A percentile compares a stretch with the other conserved stretches of the same genome.
These are phyloP conservation scores for Sugiyamaella valdiviana DNA, from an alignment of 805 yeast species.

Conservation along the genomic window DNA sequence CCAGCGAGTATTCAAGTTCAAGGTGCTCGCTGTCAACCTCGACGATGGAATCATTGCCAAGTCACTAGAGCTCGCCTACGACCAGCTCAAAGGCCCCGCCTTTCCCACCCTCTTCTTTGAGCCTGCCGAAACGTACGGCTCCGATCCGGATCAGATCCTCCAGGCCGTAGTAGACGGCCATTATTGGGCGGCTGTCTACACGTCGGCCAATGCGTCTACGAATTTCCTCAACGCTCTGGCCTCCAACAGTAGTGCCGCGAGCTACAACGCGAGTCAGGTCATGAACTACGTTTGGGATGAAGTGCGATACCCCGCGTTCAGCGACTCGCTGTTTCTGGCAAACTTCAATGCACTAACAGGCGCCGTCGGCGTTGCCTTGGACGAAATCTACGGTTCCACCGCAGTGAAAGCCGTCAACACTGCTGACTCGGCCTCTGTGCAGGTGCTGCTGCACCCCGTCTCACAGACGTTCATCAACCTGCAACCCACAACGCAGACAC, in stretches of 20 bases:
- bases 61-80: conserved; percentile 6
- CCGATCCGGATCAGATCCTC: not conserved
- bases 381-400: conserved; percentile 2
- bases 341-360: conserved; percentile 2
- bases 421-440: conserved; percentile 2
- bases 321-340: conserved; percentile 1
- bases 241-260: not conserved
- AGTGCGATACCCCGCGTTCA: conserved; percentile 4
- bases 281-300: conserved; percentile 13
- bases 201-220: conserved; percentile 7
- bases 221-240: conserved; percentile 1
- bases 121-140: not conserved
- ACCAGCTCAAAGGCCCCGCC: conserved; percentile 4
- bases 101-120: conserved; percentile 7
- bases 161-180: conserved; percentile 6
- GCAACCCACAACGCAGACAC: conserved; percentile 9
- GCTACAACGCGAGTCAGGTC: conserved; percentile 6
- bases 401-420: conserved; percentile 1
- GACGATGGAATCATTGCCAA: conserved; percentile 11
- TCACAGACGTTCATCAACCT: conserved; percentile 3
- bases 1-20: conserved; percentile 4
- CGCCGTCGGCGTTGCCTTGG: not conserved
- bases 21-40: conserved; percentile 9
- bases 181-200: conserved; percentile 13
- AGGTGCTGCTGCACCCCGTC: conserved; percentile 4